A percentile compares a stretch with the other conserved stretches of the same genome.
These are phyloP conservation scores for Blastobotrys illinoisensis DNA, from an alignment of 1,139 yeast genomes.

Conservation along the genomic window DNA sequence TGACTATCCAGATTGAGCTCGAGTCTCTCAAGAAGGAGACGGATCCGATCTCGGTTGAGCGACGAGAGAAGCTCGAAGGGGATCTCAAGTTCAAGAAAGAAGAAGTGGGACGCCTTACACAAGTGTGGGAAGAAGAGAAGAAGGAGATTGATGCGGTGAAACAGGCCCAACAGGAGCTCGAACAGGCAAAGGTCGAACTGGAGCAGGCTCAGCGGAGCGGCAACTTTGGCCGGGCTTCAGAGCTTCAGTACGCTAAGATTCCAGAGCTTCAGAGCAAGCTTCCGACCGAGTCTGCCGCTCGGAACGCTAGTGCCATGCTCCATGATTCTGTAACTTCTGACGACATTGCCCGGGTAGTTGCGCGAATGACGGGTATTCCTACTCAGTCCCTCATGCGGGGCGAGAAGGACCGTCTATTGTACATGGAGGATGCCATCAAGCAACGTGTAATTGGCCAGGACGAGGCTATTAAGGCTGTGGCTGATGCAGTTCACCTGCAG, in stretches of 20 bases:
- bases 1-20: slow-evolving; percentile 91
- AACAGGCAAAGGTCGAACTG: slow-evolving; percentile 74
- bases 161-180: slow-evolving; percentile 72
- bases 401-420: slow-evolving; percentile 82
- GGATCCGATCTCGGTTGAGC: slow-evolving; percentile 74
- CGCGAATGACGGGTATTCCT: slow-evolving; percentile 95
- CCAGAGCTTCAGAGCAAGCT: slow-evolving; percentile 70
- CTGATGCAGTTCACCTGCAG: slow-evolving; percentile 93
- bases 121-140: slow-evolving; percentile 82
- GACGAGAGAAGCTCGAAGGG: slow-evolving; percentile 58
- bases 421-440: slow-evolving; percentile 76
- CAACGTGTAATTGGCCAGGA: slow-evolving; percentile 90
- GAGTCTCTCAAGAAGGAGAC: slow-evolving; percentile 91
- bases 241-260: slow-evolving; percentile 76
- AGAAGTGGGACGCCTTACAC: slow-evolving; percentile 65
- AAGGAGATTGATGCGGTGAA: slow-evolving; percentile 69
- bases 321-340: slow-evolving; percentile 94
- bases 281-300: slow-evolving; percentile 38
- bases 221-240: slow-evolving; percentile 83
- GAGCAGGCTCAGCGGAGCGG: slow-evolving; percentile 82
- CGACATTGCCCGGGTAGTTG: slow-evolving; percentile 86
- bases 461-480: slow-evolving; percentile 81
- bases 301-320: slow-evolving; percentile 40
- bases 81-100: slow-evolving; percentile 57
- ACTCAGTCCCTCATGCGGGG: slow-evolving; percentile 89